Evolutionary conservation across 192 early-diverging fungal species (phyloP), one percentile per base, ranked within the genome.

Genomic region (Coemansia aciculifera): DNA sequence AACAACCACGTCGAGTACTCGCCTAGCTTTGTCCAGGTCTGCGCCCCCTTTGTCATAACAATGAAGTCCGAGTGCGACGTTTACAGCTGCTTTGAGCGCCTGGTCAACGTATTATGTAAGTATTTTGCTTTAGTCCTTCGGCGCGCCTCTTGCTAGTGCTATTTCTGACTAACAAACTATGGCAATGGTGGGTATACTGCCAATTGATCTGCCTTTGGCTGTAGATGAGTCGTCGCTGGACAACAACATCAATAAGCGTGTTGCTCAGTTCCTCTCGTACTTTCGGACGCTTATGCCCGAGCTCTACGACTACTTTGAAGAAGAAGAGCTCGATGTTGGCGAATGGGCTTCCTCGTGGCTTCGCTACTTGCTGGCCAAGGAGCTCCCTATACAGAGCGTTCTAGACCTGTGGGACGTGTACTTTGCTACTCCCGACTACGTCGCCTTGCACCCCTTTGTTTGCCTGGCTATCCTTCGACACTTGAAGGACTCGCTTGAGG

Each of bases 301-400:
- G 43, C 79, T 96, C 68, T 95, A 96, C 73, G 93, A 88, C 71
- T 94, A 93, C 77, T 97, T 97, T 86, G 93, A 95, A 71, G 95
- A 97, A 59, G 95, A 97, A 62, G 94, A 97, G 72, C 90, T 95
- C 34, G 89, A 94, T 61, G 85, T 93, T 38, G 90, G 92, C 72
- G 94, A 94, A 66, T 94, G 91, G 88, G 89, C 89, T 5, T 87
- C 90, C 17, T 91, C 93, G 13, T 94, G 93, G 88, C 85, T 95
- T 60, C 89, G 89, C 62, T 86, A 87, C 72, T 67, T 95, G n/a
- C 69, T 97, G 17, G 84, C 92, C 11, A 88, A 88, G 66, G 94
- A 97, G 65, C 84, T 97, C 64, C 90, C 91, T n/a, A 85, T 92
- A 36, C 89, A 91, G 49, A 88, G 88, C 73, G 73, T 92, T 27